Conservation (phyloP, 768 basidiomycete genomes). For the Amanita muscaria region DNA sequence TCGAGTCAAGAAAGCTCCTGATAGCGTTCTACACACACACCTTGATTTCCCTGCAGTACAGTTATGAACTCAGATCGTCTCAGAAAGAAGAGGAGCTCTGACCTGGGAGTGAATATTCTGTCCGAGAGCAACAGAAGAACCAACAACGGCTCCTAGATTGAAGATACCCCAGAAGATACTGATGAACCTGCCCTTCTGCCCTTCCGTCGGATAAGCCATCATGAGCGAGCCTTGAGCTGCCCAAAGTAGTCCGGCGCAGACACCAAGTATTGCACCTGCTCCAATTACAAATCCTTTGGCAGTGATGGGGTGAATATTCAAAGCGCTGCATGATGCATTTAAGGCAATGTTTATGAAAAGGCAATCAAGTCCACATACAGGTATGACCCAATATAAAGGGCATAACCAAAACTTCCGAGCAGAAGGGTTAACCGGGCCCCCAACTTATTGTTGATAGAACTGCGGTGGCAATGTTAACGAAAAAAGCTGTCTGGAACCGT, state of each 20-base stretch:
- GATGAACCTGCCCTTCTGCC: conserved; percentile 69
- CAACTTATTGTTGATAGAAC: conserved; percentile 59
- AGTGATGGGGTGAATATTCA: conserved; percentile 56
- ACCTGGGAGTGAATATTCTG: conserved; percentile 54
- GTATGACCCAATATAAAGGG: conserved; percentile 66
- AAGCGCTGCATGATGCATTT: conserved; percentile 32
- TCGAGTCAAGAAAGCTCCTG: background rate
- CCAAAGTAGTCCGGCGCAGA: conserved; percentile 69
- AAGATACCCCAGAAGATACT: conserved; percentile 82
- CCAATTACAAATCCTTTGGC: conserved; percentile 59
- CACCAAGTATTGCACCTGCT: conserved; percentile 63
- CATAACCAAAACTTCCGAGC: conserved; percentile 68
- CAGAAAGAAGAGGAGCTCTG: background rate
- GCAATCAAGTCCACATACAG: too few species aligned
- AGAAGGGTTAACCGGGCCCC: conserved; percentile 70
- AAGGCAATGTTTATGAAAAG: too few species aligned
- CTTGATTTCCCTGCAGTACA: conserved; percentile 3
- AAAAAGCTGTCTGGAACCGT: background rate
- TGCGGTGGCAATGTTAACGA: background rate
- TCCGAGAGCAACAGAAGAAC: conserved; percentile 66
- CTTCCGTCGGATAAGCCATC: conserved; percentile 76
- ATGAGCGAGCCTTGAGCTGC: conserved; percentile 81
- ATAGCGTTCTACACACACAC: background rate
- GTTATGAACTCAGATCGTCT: background rate
- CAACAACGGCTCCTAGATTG: conserved; percentile 74